Evolutionary conservation across 306 rosid species (phyloP), one percentile per base, ranked within the genome.

Genomic region (Lupinus albus): DNA sequence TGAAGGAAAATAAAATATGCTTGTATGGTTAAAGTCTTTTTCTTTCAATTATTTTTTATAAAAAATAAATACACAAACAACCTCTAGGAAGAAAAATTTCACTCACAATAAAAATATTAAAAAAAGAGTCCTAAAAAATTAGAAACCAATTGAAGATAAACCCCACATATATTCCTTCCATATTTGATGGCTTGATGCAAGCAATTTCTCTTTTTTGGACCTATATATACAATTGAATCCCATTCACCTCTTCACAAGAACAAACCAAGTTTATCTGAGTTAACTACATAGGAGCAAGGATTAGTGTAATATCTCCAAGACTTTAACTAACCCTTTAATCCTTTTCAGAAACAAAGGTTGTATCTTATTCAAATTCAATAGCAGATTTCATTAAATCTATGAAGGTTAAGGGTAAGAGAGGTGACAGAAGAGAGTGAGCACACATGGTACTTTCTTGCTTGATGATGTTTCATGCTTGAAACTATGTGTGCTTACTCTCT

Each of bases 391-490:
- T 15, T 15, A 0, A 53, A 3, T 55, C 1, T 32, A 7, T 45
- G 13, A 20, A 72, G 18, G 2, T 70, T 7, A 64, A 81, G 77
- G 75, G 87, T 77, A 84, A 84, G 83, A 84, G 86, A 84, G 91
- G 97, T 92, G 98, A 92, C 98, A 92, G 98, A 92, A 87, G 98
- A 89, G 96, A 92, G 98, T 92, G 95, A 92, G 98, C 98, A 87
- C 98, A 89, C 69, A 89, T 73, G 88, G 98, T 76, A 45, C 36
- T 87, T 92, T 92, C 96, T 82, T 81, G 94, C 74, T 82, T 86
- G 86, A 53, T 65, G 51, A 11, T 3, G 28, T 73, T 85, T 81
- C 86, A 70, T 88, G 82, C 84, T 88, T 50, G 99, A 90, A 93
- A 68, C 89, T 90, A 59, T 93, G 78, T 51, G 97, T 93, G 96